Conservation (phyloP, 495 filamentous ascomycete genomes). For the Podospora fimiseda region DNA sequence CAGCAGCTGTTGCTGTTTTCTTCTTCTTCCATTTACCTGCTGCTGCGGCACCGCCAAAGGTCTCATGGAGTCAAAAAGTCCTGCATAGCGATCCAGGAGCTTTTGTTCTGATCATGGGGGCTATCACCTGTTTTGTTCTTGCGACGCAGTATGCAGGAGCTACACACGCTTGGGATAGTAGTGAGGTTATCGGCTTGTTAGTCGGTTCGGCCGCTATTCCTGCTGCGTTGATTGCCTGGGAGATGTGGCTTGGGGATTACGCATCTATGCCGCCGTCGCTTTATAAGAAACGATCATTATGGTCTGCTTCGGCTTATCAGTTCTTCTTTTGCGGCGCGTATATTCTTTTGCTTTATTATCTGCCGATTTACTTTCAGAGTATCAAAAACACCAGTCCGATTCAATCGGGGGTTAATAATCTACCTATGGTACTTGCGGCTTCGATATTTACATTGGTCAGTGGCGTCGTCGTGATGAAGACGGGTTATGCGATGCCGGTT, state of each 20-base stretch:
- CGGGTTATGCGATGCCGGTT: slow-evolving; percentile 24
- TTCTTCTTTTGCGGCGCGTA: not conserved
- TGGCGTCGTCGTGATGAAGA: not conserved
- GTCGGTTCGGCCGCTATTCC: slow-evolving; percentile 18
- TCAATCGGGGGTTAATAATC: not conserved
- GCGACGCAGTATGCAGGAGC: slow-evolving; percentile 43
- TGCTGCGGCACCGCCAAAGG: too few species aligned
- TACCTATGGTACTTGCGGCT: not conserved
- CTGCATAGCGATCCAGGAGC: slow-evolving; percentile 34
- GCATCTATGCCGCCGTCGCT: not conserved
- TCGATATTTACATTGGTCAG: not conserved
- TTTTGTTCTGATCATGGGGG: slow-evolving; percentile 34
- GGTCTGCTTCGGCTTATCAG: not conserved
- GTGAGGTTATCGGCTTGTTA: slow-evolving; percentile 15
- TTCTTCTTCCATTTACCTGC: slow-evolving; percentile 24
- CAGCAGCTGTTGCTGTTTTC: slow-evolving; percentile 33
- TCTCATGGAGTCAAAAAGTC: slow-evolving; percentile 24
- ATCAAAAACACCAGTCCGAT: not conserved
- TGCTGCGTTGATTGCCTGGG: not conserved
- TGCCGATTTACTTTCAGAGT: not conserved
- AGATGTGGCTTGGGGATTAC: not conserved
- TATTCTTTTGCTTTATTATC: not conserved
- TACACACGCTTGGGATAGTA: slow-evolving; percentile 32
- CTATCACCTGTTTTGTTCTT: slow-evolving; percentile 35
- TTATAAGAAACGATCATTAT: not conserved